phyloP scores from a whole-genome alignment of 306 rosid species.

The Mimosa pudica region DNA sequence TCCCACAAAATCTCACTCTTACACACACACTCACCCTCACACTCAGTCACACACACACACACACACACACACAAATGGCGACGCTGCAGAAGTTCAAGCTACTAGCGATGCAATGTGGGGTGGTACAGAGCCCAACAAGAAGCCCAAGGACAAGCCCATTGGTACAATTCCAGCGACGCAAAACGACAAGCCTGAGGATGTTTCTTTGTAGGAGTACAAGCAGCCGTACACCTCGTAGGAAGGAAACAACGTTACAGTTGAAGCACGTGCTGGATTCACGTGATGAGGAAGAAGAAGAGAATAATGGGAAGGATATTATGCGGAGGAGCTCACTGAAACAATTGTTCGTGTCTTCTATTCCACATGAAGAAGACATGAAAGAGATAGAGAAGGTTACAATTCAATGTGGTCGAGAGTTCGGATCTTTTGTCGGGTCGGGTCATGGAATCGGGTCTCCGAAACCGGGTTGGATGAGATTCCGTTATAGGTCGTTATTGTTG shows the following conservation, averaged over 20 bases:
- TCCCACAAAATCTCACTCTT: not conserved
- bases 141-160: constrained; percentile 85
- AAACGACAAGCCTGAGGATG: constrained; percentile 61
- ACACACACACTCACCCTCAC: no score
- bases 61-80: constrained; percentile 55
- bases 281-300: constrained; percentile 24
- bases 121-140: constrained; percentile 64
- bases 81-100: constrained; percentile 80
- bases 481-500: constrained; percentile 62
- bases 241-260: constrained; percentile 36
- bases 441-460: constrained; percentile 49
- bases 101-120: constrained; percentile 78
- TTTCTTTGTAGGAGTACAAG: constrained; percentile 56
- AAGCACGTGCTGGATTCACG: constrained; percentile 26
- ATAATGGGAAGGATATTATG: constrained; percentile 35
- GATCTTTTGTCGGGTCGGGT: constrained; percentile 33
- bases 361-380: constrained; percentile 23
- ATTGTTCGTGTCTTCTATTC: constrained; percentile 70
- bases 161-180: constrained; percentile 71
- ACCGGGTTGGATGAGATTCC: constrained; percentile 71
- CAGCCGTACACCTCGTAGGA: constrained; percentile 46
- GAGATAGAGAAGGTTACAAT: not conserved
- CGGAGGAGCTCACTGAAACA: constrained; percentile 69
- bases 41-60: not conserved
- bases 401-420: constrained; percentile 1